These are phyloP conservation scores for Solanum tarijense DNA, from an alignment of 257 asterid species.

Conservation along the genomic window DNA sequence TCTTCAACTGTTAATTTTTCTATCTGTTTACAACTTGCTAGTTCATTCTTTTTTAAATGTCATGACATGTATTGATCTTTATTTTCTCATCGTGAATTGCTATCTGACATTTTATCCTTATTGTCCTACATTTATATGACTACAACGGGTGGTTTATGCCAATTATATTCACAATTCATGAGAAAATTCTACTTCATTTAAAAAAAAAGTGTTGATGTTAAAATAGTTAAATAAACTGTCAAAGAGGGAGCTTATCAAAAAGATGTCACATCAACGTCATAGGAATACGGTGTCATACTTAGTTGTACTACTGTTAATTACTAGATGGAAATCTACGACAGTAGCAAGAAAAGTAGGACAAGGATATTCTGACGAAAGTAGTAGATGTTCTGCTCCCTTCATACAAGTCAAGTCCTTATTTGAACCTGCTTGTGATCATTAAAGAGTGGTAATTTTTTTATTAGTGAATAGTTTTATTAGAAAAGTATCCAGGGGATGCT, in stretches of 20 bases:
- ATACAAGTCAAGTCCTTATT: neutral
- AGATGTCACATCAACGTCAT: neutral
- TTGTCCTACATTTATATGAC: neutral
- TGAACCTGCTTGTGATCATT: neutral
- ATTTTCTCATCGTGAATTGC: neutral
- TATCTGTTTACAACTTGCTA: neutral
- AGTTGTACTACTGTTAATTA: neutral
- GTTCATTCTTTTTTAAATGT: neutral
- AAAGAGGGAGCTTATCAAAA: neutral
- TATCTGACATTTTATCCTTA: neutral
- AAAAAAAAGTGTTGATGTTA: neutral
- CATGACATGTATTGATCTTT: neutral
- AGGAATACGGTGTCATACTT: neutral
- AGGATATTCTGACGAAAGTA: neutral
- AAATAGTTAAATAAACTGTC: neutral
- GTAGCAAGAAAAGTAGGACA: neutral
- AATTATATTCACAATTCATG: neutral
- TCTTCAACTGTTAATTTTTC: neutral
- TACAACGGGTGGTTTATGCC: neutral
- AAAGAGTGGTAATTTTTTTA: neutral
- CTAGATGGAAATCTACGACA: neutral
- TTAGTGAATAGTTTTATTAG: neutral
- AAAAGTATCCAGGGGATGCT: neutral
- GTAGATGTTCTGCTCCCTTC: neutral
- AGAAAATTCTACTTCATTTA: neutral